A percentile compares a stretch with the other conserved stretches of the same genome.
Conservation (phyloP, 2,329 filamentous ascomycete genomes). For the Davidsoniella virescens region DNA sequence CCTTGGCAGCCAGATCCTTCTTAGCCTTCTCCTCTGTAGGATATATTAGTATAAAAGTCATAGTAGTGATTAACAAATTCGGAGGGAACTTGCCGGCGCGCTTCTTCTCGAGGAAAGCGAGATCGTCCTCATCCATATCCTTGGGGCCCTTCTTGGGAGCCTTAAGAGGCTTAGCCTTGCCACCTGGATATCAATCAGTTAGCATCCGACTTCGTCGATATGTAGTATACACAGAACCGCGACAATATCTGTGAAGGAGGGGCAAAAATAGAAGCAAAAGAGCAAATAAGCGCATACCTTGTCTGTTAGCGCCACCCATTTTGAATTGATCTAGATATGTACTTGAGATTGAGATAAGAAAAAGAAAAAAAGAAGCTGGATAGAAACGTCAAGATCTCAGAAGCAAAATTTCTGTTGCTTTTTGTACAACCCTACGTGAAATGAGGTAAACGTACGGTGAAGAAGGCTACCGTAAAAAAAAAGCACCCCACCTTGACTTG, state of each 20-base stretch:
- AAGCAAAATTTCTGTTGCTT: neutral
- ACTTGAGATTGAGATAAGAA: neutral
- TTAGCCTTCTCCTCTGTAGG: conserved; percentile 60
- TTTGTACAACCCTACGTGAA: conserved; percentile 5
- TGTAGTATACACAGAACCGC: neutral
- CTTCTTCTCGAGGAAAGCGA: conserved; percentile 71
- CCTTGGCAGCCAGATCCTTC: conserved; percentile 69
- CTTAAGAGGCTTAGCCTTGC: conserved; percentile 77
- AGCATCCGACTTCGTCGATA: neutral
- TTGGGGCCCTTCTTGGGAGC: conserved; percentile 69
- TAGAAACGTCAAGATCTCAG: conserved; percentile 1
- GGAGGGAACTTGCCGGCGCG: conserved; percentile 45
- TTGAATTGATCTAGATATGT: conserved; percentile 18
- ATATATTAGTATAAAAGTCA: neutral
- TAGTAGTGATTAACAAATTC: neutral
- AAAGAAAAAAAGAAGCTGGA: neutral
- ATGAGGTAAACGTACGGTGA: neutral
- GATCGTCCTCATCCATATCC: conserved; percentile 76
- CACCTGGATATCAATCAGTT: conserved; percentile 33
- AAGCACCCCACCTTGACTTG: no score
- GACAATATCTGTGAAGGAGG: neutral
- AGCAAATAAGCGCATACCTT: conserved; percentile 32
- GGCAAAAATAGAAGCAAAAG: neutral
- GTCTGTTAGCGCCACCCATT: conserved; percentile 53
- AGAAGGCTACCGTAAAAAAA: no score